phyloP scores from a whole-genome alignment of 2,329 filamentous ascomycete species.

The Exserohilum rostratum region DNA sequence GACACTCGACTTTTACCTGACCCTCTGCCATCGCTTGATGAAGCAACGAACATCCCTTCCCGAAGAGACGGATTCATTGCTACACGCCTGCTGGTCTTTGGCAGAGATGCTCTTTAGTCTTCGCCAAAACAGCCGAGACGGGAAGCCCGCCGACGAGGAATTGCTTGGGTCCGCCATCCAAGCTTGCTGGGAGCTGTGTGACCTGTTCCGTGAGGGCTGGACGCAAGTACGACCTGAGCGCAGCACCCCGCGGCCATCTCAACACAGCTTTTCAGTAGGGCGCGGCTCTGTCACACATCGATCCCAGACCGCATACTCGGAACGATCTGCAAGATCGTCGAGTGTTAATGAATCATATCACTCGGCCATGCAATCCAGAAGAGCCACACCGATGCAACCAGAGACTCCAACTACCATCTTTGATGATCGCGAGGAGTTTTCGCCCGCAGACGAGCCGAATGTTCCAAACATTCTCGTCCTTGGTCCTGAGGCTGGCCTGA shows the following conservation, averaged over 20 bases:
- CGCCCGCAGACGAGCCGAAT: constrained; percentile 73
- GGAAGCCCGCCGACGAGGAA: constrained; percentile 77
- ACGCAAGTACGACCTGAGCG: constrained; percentile 85
- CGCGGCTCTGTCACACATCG: constrained; percentile 39
- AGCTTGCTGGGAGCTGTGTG: constrained; percentile 92
- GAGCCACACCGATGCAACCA: constrained; percentile 56
- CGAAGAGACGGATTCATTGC: constrained; percentile 81
- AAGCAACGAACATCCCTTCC: constrained; percentile 82
- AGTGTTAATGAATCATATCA: constrained; percentile 57
- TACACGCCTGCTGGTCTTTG: constrained; percentile 86
- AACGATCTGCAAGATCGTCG: constrained; percentile 43
- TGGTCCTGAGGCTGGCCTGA: constrained; percentile 66
- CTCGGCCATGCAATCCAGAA: constrained; percentile 50
- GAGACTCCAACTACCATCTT: constrained; percentile 96
- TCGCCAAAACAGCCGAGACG: constrained; percentile 78
- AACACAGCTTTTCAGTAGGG: constrained; percentile 66
- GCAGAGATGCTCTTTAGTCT: constrained; percentile 94
- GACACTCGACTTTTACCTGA: constrained; percentile 93
- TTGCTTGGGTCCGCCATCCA: constrained; percentile 86
- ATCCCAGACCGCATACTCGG: constrained; percentile 43
- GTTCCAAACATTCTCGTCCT: constrained; percentile 89
- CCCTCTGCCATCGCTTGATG: constrained; percentile 93
- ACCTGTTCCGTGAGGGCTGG: constrained; percentile 92
- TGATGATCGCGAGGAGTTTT: constrained; percentile 79
- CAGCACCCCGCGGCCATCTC: constrained; percentile 81